A percentile compares a stretch with the other conserved stretches of the same genome.
These are phyloP conservation scores for Poa pratensis DNA, from an alignment of 176 grass and related monocot genomes.

Conservation along the genomic window DNA sequence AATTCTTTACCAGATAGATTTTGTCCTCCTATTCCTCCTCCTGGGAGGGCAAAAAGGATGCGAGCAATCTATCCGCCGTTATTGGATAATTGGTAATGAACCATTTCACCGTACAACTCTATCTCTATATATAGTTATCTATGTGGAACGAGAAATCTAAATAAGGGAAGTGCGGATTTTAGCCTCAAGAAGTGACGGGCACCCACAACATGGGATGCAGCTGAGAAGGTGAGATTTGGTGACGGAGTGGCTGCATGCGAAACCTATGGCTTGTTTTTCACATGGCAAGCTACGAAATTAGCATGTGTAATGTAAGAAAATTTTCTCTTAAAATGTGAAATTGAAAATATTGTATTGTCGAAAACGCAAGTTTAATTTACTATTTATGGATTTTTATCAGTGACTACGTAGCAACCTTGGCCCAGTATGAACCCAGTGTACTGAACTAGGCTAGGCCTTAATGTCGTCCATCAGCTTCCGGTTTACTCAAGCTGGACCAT, in stretches of 20 bases:
- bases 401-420: too few relatives aligned
- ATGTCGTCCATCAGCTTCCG: not conserved
- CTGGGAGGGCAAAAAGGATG: conserved; percentile 43
- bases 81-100: conserved; percentile 23
- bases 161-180: not conserved
- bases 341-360: not conserved
- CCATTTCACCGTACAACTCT: conserved; percentile 3
- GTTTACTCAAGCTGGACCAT: not conserved
- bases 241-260: not conserved
- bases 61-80: conserved; percentile 35
- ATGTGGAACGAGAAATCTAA: not conserved
- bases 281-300: not conserved
- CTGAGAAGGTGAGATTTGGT: not conserved
- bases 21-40: conserved; percentile 27
- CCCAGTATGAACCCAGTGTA: too few relatives aligned
- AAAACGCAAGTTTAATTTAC: too few relatives aligned
- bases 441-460: too few relatives aligned
- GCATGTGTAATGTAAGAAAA: not conserved
- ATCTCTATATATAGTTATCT: conserved; percentile 43
- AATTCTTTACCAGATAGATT: conserved; percentile 39
- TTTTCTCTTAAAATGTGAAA: not conserved
- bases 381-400: too few relatives aligned
- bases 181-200: not conserved
- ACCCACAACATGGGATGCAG: not conserved
- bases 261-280: not conserved